A percentile compares a stretch with the other conserved stretches of the same genome.
phyloP scores from a whole-genome alignment of 2,329 filamentous ascomycete genomes.

The Colletotrichum sp. region DNA sequence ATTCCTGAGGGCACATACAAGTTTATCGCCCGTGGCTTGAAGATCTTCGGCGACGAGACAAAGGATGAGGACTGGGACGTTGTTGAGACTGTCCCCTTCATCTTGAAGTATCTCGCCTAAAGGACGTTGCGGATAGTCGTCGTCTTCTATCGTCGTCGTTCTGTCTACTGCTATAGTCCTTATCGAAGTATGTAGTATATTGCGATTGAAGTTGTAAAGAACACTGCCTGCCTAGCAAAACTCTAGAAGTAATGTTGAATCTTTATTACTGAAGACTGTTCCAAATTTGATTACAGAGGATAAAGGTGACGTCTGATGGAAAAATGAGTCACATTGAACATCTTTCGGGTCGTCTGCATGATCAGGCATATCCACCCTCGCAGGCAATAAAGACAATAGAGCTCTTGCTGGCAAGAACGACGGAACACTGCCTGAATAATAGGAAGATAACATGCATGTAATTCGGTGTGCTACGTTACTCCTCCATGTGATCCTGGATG shows the following conservation, averaged over 20 bases:
- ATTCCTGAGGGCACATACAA: constrained; percentile 28
- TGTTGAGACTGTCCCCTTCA: constrained; percentile 22
- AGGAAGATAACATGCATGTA: rapidly evolving
- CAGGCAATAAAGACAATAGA: neutral
- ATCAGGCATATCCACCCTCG: neutral
- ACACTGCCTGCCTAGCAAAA: no score
- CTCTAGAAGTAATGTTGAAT: neutral
- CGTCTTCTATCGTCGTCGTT: no score
- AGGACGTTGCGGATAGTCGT: no score
- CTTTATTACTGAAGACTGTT: neutral
- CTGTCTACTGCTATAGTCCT: no score
- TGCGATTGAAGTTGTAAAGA: rapidly evolving
- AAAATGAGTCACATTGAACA: rapidly evolving
- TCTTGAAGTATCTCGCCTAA: constrained; percentile 5
- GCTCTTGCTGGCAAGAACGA: neutral
- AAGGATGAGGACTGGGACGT: constrained; percentile 29
- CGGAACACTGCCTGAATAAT: rapidly evolving
- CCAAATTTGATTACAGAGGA: neutral
- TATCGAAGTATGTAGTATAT: no score
- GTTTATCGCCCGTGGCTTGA: constrained; percentile 27
- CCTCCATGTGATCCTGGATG: neutral
- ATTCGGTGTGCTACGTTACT: neutral
- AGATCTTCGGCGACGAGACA: constrained; percentile 27
- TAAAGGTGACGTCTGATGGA: neutral
- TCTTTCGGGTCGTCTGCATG: neutral